Conservation (phyloP, 83 land plant species). For the Picea abies region DNA sequence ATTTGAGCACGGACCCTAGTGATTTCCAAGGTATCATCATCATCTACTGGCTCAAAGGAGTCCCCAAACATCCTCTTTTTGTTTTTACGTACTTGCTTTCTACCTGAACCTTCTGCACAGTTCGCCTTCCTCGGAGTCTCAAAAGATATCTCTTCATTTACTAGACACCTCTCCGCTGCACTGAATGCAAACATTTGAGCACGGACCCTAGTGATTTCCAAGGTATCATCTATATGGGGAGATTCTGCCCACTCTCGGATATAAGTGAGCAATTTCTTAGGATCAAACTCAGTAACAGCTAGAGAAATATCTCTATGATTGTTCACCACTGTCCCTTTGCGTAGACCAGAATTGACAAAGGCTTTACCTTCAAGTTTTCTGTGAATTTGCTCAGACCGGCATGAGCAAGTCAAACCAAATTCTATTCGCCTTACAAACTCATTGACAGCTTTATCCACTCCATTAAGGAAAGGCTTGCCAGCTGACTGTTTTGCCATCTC, state of each 20-base stretch:
- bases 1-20: slow-evolving; percentile 48
- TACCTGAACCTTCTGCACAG: background rate
- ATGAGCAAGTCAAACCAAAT: slow-evolving; percentile 46
- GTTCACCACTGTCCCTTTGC: slow-evolving; percentile 27
- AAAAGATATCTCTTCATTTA: background rate
- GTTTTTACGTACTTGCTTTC: background rate
- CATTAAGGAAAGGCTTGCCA: slow-evolving; percentile 38
- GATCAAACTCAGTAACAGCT: slow-evolving; percentile 33
- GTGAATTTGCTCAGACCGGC: slow-evolving; percentile 32
- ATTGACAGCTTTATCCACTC: slow-evolving; percentile 45
- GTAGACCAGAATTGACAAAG: slow-evolving; percentile 51
- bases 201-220: slow-evolving; percentile 41
- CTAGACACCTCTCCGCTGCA: slow-evolving; percentile 34
- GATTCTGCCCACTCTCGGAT: slow-evolving; percentile 38
- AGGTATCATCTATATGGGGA: slow-evolving; percentile 25
- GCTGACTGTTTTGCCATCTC: slow-evolving; percentile 50
- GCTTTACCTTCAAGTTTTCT: slow-evolving; percentile 23
- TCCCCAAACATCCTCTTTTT: slow-evolving; percentile 5
- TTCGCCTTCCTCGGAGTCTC: background rate
- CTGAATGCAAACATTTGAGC: slow-evolving; percentile 49
- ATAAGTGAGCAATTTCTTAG: slow-evolving; percentile 40
- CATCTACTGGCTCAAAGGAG: background rate
- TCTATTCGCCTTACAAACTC: slow-evolving; percentile 63
- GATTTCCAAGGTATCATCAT: slow-evolving; percentile 39
- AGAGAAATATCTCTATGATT: slow-evolving; percentile 20